These are phyloP conservation scores for Botryotinia globosa DNA, from an alignment of 2,329 filamentous ascomycete species.

Conservation along the genomic window DNA sequence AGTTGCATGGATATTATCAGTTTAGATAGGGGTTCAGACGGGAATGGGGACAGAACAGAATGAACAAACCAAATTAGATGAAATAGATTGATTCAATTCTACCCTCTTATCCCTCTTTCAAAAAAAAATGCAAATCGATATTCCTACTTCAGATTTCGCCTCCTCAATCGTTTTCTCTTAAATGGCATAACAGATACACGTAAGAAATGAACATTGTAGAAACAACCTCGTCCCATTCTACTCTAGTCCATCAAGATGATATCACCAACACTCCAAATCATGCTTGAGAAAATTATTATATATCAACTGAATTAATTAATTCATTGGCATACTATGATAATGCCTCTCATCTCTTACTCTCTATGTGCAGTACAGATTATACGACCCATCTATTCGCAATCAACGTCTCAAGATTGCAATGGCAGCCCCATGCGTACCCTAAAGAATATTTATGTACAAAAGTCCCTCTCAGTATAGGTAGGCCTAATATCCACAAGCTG, in stretches of 20 bases:
- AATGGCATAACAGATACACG: neutral
- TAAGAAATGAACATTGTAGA: neutral
- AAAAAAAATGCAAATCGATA: neutral
- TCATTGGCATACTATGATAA: neutral
- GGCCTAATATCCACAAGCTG: neutral
- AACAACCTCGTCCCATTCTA: neutral
- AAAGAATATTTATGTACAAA: neutral
- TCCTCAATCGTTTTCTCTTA: neutral
- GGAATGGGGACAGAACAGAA: neutral
- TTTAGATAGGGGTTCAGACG: too few relatives aligned
- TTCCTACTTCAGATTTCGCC: neutral
- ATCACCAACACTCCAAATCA: neutral
- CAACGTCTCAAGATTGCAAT: neutral
- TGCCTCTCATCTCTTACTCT: neutral
- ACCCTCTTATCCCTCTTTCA: neutral
- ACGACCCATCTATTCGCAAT: neutral
- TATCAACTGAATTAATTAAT: neutral
- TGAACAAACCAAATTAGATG: neutral
- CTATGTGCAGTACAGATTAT: neutral
- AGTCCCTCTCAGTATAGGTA: neutral
- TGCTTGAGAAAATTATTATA: neutral
- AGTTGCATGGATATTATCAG: accelerated
- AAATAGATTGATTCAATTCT: neutral
- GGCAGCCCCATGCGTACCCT: neutral
- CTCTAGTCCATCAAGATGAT: neutral